These are phyloP conservation scores for Pyronema domesticum DNA, from an alignment of 495 filamentous ascomycete species.

Conservation along the genomic window DNA sequence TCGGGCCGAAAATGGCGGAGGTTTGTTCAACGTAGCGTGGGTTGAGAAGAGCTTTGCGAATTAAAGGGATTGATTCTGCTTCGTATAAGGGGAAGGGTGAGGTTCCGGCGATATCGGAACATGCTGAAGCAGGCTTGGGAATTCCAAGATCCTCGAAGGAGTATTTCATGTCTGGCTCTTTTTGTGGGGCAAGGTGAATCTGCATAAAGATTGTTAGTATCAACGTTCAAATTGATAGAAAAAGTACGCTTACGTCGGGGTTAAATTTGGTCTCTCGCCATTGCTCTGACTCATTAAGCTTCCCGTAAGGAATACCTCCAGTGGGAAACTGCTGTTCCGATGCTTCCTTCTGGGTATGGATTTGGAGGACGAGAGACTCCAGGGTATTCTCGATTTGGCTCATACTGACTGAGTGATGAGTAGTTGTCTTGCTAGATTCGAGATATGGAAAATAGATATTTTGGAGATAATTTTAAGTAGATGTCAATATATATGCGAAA, in stretches of 20 bases:
- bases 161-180: neutral
- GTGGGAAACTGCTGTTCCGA: neutral
- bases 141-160: conserved; percentile 8
- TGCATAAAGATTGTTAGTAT: neutral
- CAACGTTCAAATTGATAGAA: neutral
- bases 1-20: conserved; percentile 1
- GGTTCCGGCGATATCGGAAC: conserved; percentile 7
- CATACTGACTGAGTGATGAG: neutral
- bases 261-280: neutral
- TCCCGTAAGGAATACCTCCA: neutral
- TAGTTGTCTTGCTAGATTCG: no score
- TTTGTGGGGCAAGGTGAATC: neutral
- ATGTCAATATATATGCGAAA: no score
- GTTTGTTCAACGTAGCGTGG: conserved; percentile 7
- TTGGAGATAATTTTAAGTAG: no score
- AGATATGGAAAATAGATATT: no score
- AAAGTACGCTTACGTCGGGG: neutral
- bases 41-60: conserved; percentile 8
- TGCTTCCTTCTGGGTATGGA: neutral
- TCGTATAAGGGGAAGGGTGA: conserved; percentile 6
- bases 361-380: neutral
- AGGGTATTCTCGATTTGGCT: neutral
- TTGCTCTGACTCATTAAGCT: neutral
- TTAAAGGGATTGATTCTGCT: conserved; percentile 4
- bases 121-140: neutral